Percentiles rank a stretch among this genome's conserved stretches.
Evolutionary conservation across 208 protist species (phyloP).

Genomic region (Crithidia thermophila): DNA sequence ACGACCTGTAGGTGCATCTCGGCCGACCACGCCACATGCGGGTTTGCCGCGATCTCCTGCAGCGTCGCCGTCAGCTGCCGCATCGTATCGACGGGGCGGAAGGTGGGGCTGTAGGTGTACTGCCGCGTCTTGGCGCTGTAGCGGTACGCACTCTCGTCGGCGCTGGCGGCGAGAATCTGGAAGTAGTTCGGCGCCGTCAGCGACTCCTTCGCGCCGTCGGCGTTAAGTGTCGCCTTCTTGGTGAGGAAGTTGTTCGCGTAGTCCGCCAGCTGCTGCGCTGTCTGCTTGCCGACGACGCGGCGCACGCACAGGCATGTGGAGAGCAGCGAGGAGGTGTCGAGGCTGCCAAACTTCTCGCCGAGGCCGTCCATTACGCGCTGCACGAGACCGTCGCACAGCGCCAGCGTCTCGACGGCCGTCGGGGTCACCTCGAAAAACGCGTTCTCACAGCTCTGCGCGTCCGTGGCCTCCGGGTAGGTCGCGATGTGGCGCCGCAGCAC

Average conservation of each 20-base stretch:
- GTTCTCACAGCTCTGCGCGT: constrained; percentile 23
- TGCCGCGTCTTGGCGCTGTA: constrained; percentile 43
- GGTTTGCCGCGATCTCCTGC: constrained; percentile 72
- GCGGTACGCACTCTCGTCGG: constrained; percentile 72
- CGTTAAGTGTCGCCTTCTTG: constrained; percentile 38
- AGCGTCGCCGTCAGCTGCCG: constrained; percentile 45
- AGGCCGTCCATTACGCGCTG: constrained; percentile 55
- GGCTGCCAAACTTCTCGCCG: constrained; percentile 28
- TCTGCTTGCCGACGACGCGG: constrained; percentile 69
- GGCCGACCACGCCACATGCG: constrained; percentile 79
- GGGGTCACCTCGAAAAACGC: constrained; percentile 28
- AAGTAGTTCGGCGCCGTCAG: constrained; percentile 78
- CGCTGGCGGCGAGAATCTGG: constrained; percentile 74
- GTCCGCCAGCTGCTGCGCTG: constrained; percentile 41
- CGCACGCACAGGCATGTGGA: constrained; percentile 61
- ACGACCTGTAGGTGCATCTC: constrained; percentile 91
- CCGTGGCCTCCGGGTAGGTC: constrained; percentile 33
- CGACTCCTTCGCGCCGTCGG: constrained; percentile 45
- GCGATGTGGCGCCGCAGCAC: constrained; percentile 45
- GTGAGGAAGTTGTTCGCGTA: constrained; percentile 65
- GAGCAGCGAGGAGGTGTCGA: constrained; percentile 71
- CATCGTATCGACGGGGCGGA: constrained; percentile 62
- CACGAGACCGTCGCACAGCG: constrained; percentile 57
- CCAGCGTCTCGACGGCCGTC: constrained; percentile 42
- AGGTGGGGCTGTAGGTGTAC: constrained; percentile 54